Evolutionary conservation across 305 asterid species (phyloP).

Genomic region (Solanum hybrid): DNA sequence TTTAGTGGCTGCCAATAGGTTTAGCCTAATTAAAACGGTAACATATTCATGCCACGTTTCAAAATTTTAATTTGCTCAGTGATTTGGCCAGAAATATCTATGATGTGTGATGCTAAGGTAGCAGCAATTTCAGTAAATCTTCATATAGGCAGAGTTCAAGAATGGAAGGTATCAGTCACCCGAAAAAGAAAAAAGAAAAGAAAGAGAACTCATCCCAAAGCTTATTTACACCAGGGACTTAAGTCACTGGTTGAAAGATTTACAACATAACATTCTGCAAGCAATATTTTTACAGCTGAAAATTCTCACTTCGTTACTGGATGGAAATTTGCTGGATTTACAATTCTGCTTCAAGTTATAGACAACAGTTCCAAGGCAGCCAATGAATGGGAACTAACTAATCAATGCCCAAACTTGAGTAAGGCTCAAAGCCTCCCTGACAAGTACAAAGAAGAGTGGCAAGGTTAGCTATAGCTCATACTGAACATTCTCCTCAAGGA

Average conservation of each 20-base stretch:
- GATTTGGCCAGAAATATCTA: background rate
- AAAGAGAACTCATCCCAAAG: background rate
- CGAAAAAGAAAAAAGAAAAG: background rate
- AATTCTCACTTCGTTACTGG: background rate
- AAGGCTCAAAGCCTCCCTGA: slow-evolving; percentile 77
- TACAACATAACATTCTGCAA: background rate
- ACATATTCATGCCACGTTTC: background rate
- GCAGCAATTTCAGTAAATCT: background rate
- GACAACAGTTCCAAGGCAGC: slow-evolving; percentile 6
- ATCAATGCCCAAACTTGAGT: slow-evolving; percentile 76
- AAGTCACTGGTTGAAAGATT: background rate
- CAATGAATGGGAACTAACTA: slow-evolving; percentile 15
- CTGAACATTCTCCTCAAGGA: background rate
- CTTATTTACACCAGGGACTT: background rate
- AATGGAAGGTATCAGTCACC: background rate
- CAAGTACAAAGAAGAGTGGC: background rate
- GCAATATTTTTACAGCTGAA: background rate
- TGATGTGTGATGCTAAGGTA: background rate
- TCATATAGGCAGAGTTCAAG: background rate
- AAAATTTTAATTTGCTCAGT: background rate
- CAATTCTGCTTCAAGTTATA: background rate
- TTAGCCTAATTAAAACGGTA: background rate
- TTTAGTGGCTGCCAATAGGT: background rate
- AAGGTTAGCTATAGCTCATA: background rate
- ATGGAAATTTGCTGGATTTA: background rate